Evolutionary conservation across 345 rosid species (phyloP).

Genomic region (Hevea brasiliensis): DNA sequence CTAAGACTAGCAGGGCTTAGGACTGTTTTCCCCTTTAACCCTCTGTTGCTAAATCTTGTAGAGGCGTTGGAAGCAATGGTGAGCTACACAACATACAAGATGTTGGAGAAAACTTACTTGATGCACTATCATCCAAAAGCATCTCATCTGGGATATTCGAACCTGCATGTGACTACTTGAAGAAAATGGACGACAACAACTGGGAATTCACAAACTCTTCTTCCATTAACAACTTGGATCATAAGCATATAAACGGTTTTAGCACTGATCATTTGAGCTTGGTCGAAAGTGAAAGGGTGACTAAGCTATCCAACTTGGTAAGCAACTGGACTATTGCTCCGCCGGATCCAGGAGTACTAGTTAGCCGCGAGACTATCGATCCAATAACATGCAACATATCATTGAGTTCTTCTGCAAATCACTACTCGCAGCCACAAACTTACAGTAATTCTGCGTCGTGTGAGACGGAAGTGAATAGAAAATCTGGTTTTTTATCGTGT

Average conservation of each 20-base stretch:
- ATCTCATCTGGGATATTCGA: slow-evolving; percentile 43
- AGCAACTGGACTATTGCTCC: slow-evolving; percentile 76
- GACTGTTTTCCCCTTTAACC: neutral
- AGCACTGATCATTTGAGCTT: slow-evolving; percentile 11
- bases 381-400: slow-evolving; percentile 42
- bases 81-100: slow-evolving; percentile 42
- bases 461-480: slow-evolving; percentile 13
- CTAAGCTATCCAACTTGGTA: slow-evolving; percentile 52
- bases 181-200: slow-evolving; percentile 41
- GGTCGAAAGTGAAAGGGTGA: slow-evolving; percentile 39
- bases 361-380: slow-evolving; percentile 15
- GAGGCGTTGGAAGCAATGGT: slow-evolving; percentile 47
- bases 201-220: slow-evolving; percentile 43
- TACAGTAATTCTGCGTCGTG: slow-evolving; percentile 11
- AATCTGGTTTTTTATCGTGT: slow-evolving; percentile 26
- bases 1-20: neutral
- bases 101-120: slow-evolving; percentile 51
- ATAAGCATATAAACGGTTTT: slow-evolving; percentile 30
- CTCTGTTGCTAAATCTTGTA: slow-evolving; percentile 14
- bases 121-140: slow-evolving; percentile 50
- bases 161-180: slow-evolving; percentile 45
- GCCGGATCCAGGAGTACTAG: slow-evolving; percentile 47
- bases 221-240: slow-evolving; percentile 31
- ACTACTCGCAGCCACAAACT: slow-evolving; percentile 24
- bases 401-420: slow-evolving; percentile 27